Evolutionary conservation across 2,329 filamentous ascomycete genomes (phyloP), one percentile per base, ranked within the genome.

Genomic region (Aureobasidium sp.): DNA sequence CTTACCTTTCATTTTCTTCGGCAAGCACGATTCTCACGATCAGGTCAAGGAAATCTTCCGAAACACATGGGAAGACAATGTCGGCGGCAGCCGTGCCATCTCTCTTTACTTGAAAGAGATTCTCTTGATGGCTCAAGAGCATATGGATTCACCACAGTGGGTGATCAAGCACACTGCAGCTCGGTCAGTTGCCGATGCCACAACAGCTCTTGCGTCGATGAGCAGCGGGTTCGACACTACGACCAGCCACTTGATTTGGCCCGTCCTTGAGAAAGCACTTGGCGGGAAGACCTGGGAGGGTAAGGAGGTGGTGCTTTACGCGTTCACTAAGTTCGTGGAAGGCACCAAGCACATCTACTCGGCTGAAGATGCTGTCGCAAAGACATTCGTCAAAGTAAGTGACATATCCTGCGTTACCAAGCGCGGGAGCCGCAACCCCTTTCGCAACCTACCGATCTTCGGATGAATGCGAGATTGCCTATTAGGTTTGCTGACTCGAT

Each of bases 221-320:
- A 74, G 80, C 5, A 84, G 82, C 0, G 80, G 84, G 47, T 84
- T 90, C 59, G 64, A 65, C 36, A 79, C 82, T 20, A 70, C 79
- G 2, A 84, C 86, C 44, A 79, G 89, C 20, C 78, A 81, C 66
- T 77, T 78, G 17, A 78, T 97, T 26, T 99, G 93, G 93, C 90
- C 90, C 0, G 83, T 87, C 1, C 80, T 96, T 52, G 90, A 97
- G 66, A 90, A 88, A 70, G 86, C 90, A 1, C 76, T 97, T 44
- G 84, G 85, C 2, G 85, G 96, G 13, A 97, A 97, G 80, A 96
- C 92, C 0, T 99, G 96, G 80, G 83, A 88, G 0, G 91, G 91
- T 26, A 99, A 99, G 72, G 91, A 97, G 75, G 86, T 85, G 67
- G 84, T 99, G 36, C 79, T 97, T 2, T 82, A 86, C 47, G 87